Evolutionary conservation across 768 basidiomycete genomes (phyloP).

Genomic region (Pleurotus sapidus): DNA sequence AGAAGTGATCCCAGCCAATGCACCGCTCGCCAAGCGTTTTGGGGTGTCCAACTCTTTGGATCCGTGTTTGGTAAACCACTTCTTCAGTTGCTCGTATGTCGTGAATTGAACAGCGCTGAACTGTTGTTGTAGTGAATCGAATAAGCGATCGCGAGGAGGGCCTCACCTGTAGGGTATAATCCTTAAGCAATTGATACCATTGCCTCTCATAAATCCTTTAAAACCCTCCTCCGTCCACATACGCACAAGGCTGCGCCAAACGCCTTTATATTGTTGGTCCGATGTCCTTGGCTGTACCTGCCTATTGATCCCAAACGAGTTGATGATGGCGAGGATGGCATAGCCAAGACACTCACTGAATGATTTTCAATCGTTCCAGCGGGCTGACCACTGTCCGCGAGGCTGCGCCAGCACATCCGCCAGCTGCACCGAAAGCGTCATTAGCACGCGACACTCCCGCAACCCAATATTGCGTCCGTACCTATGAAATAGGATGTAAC

Average conservation of each 20-base stretch:
- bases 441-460: slow-evolving; percentile 7
- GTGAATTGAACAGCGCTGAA: slow-evolving; percentile 81
- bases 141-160: slow-evolving; percentile 15
- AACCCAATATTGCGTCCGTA: slow-evolving; percentile 11
- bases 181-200: slow-evolving; percentile 84
- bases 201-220: slow-evolving; percentile 91
- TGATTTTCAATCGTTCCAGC: slow-evolving; percentile 92
- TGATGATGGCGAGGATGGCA: slow-evolving; percentile 6
- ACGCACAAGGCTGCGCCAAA: slow-evolving; percentile 77
- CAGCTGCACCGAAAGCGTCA: slow-evolving; percentile 31
- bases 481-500: slow-evolving; percentile 44
- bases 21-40: slow-evolving; percentile 81
- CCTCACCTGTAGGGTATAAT: slow-evolving; percentile 84
- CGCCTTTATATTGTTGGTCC: slow-evolving; percentile 74
- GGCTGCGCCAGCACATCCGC: slow-evolving; percentile 60
- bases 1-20: slow-evolving; percentile 90
- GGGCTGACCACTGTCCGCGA: slow-evolving; percentile 92
- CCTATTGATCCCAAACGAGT: slow-evolving; percentile 35
- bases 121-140: slow-evolving; percentile 1
- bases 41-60: slow-evolving; percentile 83
- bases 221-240: slow-evolving; percentile 97
- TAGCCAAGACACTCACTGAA: slow-evolving; percentile 62
- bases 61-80: slow-evolving; percentile 73
- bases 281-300: slow-evolving; percentile 82
- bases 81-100: slow-evolving; percentile 89